Evolutionary conservation across 345 rosid genomes (phyloP), one percentile per base, ranked within the genome.

Genomic region (Trapa bicornis): DNA sequence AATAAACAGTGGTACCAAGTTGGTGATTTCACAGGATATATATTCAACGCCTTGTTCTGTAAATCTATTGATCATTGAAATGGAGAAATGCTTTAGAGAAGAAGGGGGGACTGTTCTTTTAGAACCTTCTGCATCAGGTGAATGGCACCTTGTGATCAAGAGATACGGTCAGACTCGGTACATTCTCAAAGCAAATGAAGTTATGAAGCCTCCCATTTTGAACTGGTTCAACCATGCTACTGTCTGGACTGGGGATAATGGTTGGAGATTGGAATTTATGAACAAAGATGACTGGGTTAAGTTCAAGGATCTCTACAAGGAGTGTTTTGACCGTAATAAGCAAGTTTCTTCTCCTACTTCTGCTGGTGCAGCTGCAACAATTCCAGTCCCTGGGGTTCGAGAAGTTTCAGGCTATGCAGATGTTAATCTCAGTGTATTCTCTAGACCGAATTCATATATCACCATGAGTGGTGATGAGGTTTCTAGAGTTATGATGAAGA

Each of bases 251-350:
- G 88, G 80, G 65, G 90, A 85, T 77, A 85, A 82, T 47, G 81
- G 77, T 64, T 89, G 96, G 98, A 95, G 83, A 79, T 84, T 95
- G 42, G 99, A 95, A 82, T 95, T 95, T 72, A 72, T 84, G 14
- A 75, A 78, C 50, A 70, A 83, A 60, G 87, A 80, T 39, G 88
- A 95, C 68, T 95, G 99, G 99, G 12, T 77, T 16, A 73, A 69
- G 78, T 95, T 87, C 77, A 95, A 89, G 84, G 96, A 89, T 66
- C 84, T 95, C 45, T 89, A 88, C 37, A 87, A 83, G 80, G 90
- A 91, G 67, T 91, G 98, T 74, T 79, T 68, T 37, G 93, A 95
- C 48, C 83, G 92, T 69, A 89, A 91, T 69, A 60, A 77, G 68
- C 74, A 67, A 41, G 63, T 35, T 33, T 38, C 14, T 47, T 67